Evolutionary conservation across 768 basidiomycete genomes (phyloP), one percentile per base, ranked within the genome.

Genomic region (Nidula microcarpa): DNA sequence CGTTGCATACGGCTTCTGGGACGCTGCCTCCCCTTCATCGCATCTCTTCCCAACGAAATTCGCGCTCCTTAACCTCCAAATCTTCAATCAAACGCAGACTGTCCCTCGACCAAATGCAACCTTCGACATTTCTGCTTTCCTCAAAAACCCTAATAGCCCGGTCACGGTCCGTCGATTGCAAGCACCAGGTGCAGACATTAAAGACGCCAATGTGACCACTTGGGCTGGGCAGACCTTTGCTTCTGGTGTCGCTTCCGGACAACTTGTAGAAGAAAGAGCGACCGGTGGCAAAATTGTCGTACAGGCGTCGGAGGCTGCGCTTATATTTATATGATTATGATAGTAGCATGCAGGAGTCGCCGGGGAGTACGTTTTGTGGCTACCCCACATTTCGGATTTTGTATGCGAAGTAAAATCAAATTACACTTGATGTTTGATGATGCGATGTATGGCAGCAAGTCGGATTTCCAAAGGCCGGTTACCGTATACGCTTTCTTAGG

Each of bases 221-320:
- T 81, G 79, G 78, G 79, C 77, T 0, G 78, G 80, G 1, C 79
- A 80, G 59, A 73, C 65, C 13, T 81, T 73, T 61, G 73, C 70
- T 7, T 60, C 66, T 48, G 80, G 79, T 0, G 43, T 72, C 17
- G 70, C 73, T 0, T 59, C 59, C 35, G 79, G 79, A 32, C 50
- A 57, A 16, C 35, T 74, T 37, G 57, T 65, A 4, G 76, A 79
- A 59, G 75, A 79, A 53, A 66, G 57, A 16, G 60, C 76, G 23
- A 52, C 30, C 18, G 69, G 68, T 10, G 59, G 62, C 8, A 54
- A 56, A 13, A 56, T 69, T 39, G 45, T 48, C 33, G 54, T 69
- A 4, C 56, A 53, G 35, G 68, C 68, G n/a, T 69, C 68, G 36
- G 68, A 69, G 48, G 66, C 65, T 9, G 63, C 58, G 14, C 48